A percentile compares a stretch with the other conserved stretches of the same genome.
phyloP scores from a whole-genome alignment of 441 rosid genomes.

The Mallotus repandus region DNA sequence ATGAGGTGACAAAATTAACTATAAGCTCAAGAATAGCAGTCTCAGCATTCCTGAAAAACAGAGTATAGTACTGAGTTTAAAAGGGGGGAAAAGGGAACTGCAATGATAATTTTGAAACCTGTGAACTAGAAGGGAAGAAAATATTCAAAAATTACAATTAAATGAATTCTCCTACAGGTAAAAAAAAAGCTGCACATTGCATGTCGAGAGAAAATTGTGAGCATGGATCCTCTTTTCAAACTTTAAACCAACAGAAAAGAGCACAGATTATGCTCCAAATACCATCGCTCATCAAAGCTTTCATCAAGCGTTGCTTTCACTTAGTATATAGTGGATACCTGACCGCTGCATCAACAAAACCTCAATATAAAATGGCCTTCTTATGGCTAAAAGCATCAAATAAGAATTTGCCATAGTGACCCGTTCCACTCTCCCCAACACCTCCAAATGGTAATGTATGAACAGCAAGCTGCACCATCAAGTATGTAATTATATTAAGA shows the following conservation, averaged over 20 bases:
- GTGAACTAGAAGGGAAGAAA: constrained; percentile 1
- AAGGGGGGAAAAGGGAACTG: not conserved
- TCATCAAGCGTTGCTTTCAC: constrained; percentile 42
- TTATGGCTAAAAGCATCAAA: constrained; percentile 76
- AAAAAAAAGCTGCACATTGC: not conserved
- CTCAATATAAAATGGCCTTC: constrained; percentile 58
- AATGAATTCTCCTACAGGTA: not conserved
- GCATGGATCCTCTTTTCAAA: constrained; percentile 12
- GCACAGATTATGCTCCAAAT: constrained; percentile 27
- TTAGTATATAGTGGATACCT: constrained; percentile 68
- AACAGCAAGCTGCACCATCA: constrained; percentile 46
- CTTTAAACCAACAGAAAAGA: constrained; percentile 33
- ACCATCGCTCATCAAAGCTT: constrained; percentile 38
- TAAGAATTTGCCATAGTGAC: constrained; percentile 79
- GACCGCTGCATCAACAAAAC: constrained; percentile 44
- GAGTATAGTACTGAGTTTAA: constrained; percentile 14
- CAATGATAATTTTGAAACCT: not conserved
- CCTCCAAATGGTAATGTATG: constrained; percentile 73
- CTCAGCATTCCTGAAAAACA: constrained; percentile 54
- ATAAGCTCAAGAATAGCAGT: constrained; percentile 73
- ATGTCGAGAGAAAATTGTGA: not conserved
- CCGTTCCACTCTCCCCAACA: constrained; percentile 79
- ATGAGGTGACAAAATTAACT: constrained; percentile 94
- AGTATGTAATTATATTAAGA: constrained; percentile 18
- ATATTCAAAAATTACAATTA: not conserved